A percentile compares a stretch with the other conserved stretches of the same genome.
phyloP scores from a whole-genome alignment of 768 basidiomycete genomes.

The Tylopilus sp. region DNA sequence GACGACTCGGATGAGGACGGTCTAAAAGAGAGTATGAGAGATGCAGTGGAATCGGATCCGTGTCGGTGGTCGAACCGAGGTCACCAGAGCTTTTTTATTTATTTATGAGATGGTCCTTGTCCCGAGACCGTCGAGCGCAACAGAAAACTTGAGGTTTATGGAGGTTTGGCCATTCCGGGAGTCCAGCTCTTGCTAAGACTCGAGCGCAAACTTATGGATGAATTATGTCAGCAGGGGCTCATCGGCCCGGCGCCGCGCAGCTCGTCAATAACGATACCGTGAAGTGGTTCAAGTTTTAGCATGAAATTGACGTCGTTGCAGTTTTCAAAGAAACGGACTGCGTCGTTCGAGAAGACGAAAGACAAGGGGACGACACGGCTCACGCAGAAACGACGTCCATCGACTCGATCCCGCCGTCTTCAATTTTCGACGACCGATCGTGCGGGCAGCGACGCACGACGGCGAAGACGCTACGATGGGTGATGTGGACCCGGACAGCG shows the following conservation, averaged over 20 bases:
- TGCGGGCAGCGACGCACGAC: constrained; percentile 60
- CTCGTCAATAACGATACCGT: constrained; percentile 57
- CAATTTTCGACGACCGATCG: neutral
- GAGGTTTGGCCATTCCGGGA: too few species aligned
- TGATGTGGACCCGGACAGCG: constrained; percentile 28
- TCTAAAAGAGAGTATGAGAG: constrained; percentile 75
- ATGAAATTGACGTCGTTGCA: constrained; percentile 26
- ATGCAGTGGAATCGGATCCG: constrained; percentile 48
- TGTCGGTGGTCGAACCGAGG: neutral
- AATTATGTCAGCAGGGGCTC: constrained; percentile 14
- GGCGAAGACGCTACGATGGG: constrained; percentile 61
- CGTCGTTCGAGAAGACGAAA: constrained; percentile 68
- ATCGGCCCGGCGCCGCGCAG: constrained; percentile 37
- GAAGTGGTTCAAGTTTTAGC: constrained; percentile 23
- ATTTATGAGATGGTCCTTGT: neutral
- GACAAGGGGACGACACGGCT: constrained; percentile 84
- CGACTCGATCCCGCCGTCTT: neutral
- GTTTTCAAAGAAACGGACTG: constrained; percentile 69
- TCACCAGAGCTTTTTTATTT: neutral
- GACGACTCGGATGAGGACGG: constrained; percentile 60
- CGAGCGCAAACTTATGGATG: constrained; percentile 1
- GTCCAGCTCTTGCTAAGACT: too few species aligned
- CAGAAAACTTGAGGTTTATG: too few species aligned
- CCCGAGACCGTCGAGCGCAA: neutral
- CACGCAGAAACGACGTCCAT: constrained; percentile 87